Evolutionary conservation across 2,329 filamentous ascomycete genomes (phyloP).

Genomic region (Torrubiella hemipterigena): DNA sequence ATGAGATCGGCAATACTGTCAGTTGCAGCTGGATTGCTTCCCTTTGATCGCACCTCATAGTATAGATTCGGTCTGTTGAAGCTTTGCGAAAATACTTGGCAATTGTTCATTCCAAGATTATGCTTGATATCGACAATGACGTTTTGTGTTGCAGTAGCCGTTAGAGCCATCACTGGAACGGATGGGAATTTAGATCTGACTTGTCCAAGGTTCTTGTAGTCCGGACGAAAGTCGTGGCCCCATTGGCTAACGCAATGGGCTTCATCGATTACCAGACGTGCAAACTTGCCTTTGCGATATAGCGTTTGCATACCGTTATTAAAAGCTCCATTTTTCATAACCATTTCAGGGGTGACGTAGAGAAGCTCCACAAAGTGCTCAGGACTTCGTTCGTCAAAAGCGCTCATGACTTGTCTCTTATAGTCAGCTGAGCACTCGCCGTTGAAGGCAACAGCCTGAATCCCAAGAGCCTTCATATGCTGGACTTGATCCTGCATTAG

Average conservation of each 20-base stretch:
- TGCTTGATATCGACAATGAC: constrained; percentile 87
- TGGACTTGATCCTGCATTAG: constrained; percentile 95
- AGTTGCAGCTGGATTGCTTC: constrained; percentile 34
- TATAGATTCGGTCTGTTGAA: constrained; percentile 94
- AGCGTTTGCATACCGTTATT: constrained; percentile 53
- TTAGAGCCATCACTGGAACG: constrained; percentile 88
- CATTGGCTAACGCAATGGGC: constrained; percentile 99
- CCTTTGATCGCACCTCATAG: constrained; percentile 72
- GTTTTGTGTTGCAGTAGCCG: constrained; percentile 86
- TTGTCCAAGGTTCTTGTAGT: constrained; percentile 79
- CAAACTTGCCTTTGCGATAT: constrained; percentile 60
- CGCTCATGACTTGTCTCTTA: constrained; percentile 53
- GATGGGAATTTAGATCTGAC: constrained; percentile 60
- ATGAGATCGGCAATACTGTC: constrained; percentile 54
- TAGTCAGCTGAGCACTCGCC: constrained; percentile 56
- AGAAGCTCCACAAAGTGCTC: constrained; percentile 75
- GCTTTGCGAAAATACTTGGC: constrained; percentile 75
- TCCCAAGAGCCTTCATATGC: constrained; percentile 61
- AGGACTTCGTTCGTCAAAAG: constrained; percentile 49
- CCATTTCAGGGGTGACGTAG: constrained; percentile 95
- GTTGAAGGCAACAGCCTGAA: constrained; percentile 74
- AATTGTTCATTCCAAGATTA: constrained; percentile 73
- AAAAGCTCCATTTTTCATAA: constrained; percentile 67
- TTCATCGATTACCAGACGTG: constrained; percentile 91
- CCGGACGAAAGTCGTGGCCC: constrained; percentile 95